Conservation (phyloP, 805 yeast genomes). For the Candida piceae region DNA sequence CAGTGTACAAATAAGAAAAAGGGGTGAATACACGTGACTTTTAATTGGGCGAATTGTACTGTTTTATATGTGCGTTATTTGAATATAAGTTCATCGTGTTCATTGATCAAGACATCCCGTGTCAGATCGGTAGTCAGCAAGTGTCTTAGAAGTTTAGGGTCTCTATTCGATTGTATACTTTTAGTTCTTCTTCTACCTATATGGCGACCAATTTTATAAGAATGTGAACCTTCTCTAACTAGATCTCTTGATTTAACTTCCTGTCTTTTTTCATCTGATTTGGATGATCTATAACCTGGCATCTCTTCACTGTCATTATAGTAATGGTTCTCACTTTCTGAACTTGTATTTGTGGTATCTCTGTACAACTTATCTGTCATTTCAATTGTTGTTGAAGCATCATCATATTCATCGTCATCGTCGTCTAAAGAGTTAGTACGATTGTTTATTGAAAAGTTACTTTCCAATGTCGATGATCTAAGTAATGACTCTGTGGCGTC, state of each 20-base stretch:
- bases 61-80: too few species aligned
- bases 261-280: neutral
- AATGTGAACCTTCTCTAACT: neutral
- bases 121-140: slow-evolving; percentile 4
- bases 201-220: neutral
- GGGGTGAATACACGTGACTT: too few species aligned
- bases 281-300: neutral
- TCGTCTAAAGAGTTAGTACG: neutral
- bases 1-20: too few species aligned
- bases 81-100: slow-evolving; percentile 10
- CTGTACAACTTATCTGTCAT: neutral
- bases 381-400: neutral
- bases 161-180: slow-evolving; percentile 1
- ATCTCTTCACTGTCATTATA: neutral
- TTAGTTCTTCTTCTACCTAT: neutral
- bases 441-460: slow-evolving; percentile 5
- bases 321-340: neutral
- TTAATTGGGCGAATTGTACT: neutral
- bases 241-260: neutral
- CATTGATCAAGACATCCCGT: slow-evolving; percentile 13
- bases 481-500: too few species aligned
- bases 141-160: slow-evolving; percentile 4
- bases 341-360: neutral
- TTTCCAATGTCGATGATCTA: too few species aligned
- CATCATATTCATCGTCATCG: neutral